Evolutionary conservation across 306 rosid species (phyloP).

Genomic region (Cyamopsis tetragonoloba): DNA sequence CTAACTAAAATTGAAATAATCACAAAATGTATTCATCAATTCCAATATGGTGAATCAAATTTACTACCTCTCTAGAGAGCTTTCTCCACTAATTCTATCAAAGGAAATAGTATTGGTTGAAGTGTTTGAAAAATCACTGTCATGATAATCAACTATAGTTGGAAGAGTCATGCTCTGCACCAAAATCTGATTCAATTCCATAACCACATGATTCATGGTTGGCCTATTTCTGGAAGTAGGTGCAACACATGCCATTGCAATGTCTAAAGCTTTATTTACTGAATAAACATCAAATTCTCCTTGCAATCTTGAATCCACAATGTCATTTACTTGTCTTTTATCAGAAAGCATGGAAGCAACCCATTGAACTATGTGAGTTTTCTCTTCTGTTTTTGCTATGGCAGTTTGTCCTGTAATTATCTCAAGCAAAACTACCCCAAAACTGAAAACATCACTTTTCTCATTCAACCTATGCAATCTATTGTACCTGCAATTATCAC

Average conservation of each 20-base stretch:
- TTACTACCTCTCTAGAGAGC: conserved; percentile 32
- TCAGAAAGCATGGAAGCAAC: neutral
- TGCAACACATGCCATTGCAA: conserved; percentile 40
- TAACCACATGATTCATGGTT: conserved; percentile 32
- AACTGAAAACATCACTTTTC: conserved; percentile 47
- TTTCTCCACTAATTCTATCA: conserved; percentile 30
- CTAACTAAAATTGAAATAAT: no score
- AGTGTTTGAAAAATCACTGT: neutral
- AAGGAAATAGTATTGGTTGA: conserved; percentile 1
- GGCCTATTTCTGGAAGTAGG: conserved; percentile 28
- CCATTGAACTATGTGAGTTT: conserved; percentile 30
- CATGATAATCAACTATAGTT: neutral
- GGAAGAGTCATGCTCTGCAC: neutral
- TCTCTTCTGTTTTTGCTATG: conserved; percentile 25
- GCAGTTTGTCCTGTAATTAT: conserved; percentile 37
- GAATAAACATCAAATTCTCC: conserved; percentile 23
- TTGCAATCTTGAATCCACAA: conserved; percentile 34
- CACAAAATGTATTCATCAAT: no score
- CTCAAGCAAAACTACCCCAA: conserved; percentile 45
- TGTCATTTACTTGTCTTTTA: conserved; percentile 14
- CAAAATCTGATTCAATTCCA: conserved; percentile 31
- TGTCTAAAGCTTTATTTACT: conserved; percentile 25
- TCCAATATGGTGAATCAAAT: no score
- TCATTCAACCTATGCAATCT: conserved; percentile 21
- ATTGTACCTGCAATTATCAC: conserved; percentile 38